These are phyloP conservation scores for Debaryomyces nepalensis DNA, from an alignment of 1,139 yeast genomes.

Conservation along the genomic window DNA sequence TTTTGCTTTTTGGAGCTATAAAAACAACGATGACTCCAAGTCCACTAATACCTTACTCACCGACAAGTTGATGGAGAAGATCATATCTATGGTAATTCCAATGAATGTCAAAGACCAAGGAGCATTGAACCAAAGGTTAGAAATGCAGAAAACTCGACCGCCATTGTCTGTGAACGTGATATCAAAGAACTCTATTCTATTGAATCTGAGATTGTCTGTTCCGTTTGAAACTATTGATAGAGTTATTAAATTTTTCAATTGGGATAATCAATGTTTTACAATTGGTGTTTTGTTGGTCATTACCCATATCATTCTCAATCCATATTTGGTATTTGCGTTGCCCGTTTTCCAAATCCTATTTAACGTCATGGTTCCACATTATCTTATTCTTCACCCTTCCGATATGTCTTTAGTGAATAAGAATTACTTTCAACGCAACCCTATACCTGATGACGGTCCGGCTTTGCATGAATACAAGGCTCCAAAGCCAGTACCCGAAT, in stretches of 20 bases:
- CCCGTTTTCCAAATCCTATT: slow-evolving; percentile 61
- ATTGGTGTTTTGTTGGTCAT: slow-evolving; percentile 58
- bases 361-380: slow-evolving; percentile 72
- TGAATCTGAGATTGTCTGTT: slow-evolving; percentile 65
- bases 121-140: slow-evolving; percentile 53
- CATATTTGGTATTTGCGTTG: slow-evolving; percentile 54
- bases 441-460: slow-evolving; percentile 60
- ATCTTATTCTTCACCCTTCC: slow-evolving; percentile 49
- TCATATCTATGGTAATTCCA: slow-evolving; percentile 73
- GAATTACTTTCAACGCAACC: slow-evolving; percentile 42
- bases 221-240: slow-evolving; percentile 67
- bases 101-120: slow-evolving; percentile 52
- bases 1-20: slow-evolving; percentile 5
- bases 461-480: slow-evolving; percentile 49
- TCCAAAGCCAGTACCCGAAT: slow-evolving; percentile 80
- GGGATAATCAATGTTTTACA: slow-evolving; percentile 70
- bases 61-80: slow-evolving; percentile 72
- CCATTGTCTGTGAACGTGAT: slow-evolving; percentile 69
- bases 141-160: slow-evolving; percentile 67
- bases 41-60: slow-evolving; percentile 45
- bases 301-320: slow-evolving; percentile 67
- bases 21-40: slow-evolving; percentile 11
- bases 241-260: slow-evolving; percentile 55
- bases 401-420: slow-evolving; percentile 30
- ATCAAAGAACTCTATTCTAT: slow-evolving; percentile 68